Conservation (phyloP, 225 moss, liverwort and hornwort species). For the Pleurozium schreberi region DNA sequence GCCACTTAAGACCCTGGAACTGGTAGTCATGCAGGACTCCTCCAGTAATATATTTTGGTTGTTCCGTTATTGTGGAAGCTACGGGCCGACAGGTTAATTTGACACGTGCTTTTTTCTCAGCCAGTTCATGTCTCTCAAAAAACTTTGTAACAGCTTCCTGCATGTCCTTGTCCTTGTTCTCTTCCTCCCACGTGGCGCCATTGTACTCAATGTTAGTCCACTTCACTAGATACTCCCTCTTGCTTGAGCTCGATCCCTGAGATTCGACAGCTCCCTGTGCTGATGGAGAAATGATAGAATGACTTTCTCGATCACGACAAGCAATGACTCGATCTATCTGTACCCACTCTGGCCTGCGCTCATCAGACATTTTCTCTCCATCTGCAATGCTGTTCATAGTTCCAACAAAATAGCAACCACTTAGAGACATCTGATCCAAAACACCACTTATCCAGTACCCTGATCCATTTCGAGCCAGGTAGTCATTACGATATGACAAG, state of each 20-base stretch:
- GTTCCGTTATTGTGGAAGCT: slow-evolving; percentile 28
- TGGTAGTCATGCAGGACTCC: slow-evolving; percentile 65
- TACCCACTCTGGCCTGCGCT: slow-evolving; percentile 69
- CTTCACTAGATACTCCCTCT: slow-evolving; percentile 61
- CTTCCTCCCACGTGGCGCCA: slow-evolving; percentile 70
- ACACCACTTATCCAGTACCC: not conserved
- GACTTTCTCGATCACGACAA: slow-evolving; percentile 31
- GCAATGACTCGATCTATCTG: slow-evolving; percentile 64
- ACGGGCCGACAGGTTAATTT: not conserved
- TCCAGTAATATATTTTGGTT: slow-evolving; percentile 54
- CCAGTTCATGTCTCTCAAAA: slow-evolving; percentile 37
- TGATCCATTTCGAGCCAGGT: not conserved
- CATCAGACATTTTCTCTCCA: slow-evolving; percentile 37
- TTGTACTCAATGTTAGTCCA: slow-evolving; percentile 68
- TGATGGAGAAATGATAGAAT: slow-evolving; percentile 7
- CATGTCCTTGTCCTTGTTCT: slow-evolving; percentile 32
- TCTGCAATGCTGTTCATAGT: slow-evolving; percentile 36
- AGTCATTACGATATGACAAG: not conserved
- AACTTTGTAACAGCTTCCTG: slow-evolving; percentile 43
- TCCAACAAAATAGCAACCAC: not conserved
- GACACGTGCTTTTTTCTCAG: slow-evolving; percentile 1
- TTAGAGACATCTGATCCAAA: not conserved
- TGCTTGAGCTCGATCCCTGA: slow-evolving; percentile 1
- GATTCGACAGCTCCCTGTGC: slow-evolving; percentile 5
- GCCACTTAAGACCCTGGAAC: slow-evolving; percentile 67